These are phyloP conservation scores for Acanthamoeba culbertsoni DNA, from an alignment of 208 protist genomes.

Conservation along the genomic window DNA sequence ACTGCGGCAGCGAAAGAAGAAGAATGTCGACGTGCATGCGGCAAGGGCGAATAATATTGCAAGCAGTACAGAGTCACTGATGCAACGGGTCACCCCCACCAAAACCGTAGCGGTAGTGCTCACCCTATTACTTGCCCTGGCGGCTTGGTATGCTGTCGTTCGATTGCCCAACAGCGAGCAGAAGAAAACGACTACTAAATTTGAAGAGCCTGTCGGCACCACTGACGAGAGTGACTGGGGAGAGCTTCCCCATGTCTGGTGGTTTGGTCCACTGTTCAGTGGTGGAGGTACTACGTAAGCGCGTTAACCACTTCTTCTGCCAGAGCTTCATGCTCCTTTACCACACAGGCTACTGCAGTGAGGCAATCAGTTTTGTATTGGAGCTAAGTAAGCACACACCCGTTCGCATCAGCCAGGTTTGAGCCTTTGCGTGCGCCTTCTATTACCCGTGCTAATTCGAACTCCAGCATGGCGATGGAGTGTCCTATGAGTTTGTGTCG, in stretches of 20 bases:
- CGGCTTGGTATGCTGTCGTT: too few species aligned
- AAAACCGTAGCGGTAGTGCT: too few species aligned
- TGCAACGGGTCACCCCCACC: too few species aligned
- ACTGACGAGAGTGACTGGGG: background rate
- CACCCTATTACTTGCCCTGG: too few species aligned
- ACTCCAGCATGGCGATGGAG: background rate
- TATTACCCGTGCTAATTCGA: background rate
- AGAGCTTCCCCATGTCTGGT: conserved; percentile 26
- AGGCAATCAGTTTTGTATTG: conserved; percentile 44
- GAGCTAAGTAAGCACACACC: conserved; percentile 35
- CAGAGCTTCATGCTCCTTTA: background rate
- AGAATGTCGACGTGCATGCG: too few species aligned
- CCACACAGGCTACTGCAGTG: conserved; percentile 27
- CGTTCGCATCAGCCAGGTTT: background rate
- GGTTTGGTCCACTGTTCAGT: conserved; percentile 44
- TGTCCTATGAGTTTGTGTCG: background rate
- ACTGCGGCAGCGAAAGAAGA: too few species aligned
- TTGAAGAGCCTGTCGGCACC: background rate
- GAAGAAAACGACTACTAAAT: too few species aligned
- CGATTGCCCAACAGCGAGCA: too few species aligned
- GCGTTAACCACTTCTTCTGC: background rate
- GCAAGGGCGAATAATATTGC: too few species aligned
- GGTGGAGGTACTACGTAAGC: background rate
- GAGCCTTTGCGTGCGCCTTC: background rate
- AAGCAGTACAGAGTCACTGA: too few species aligned